A percentile compares a stretch with the other conserved stretches of the same genome.
Conservation (phyloP, 768 basidiomycete species). For the Pleurotus djamor region DNA sequence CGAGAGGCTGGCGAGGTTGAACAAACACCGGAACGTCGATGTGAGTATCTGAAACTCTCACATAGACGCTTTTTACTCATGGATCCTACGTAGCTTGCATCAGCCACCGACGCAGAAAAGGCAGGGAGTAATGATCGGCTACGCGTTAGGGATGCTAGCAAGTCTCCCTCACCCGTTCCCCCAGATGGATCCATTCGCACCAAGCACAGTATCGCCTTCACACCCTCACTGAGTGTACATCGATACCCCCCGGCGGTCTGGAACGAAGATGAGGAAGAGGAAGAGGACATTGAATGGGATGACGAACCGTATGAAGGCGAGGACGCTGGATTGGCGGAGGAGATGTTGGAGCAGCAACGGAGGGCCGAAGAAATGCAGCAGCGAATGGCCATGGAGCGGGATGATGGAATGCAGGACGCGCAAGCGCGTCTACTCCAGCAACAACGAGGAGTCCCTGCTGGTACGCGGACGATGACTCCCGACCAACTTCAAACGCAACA, state of each 20-base stretch:
- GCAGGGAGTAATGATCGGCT: constrained; percentile 48
- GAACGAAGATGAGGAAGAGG: constrained; percentile 72
- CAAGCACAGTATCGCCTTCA: constrained; percentile 67
- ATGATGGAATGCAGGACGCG: constrained; percentile 54
- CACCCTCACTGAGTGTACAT: constrained; percentile 59
- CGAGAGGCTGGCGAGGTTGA: constrained; percentile 90
- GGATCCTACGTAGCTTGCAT: constrained; percentile 52
- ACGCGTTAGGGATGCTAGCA: constrained; percentile 45
- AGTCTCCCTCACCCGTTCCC: constrained; percentile 49
- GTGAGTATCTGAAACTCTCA: constrained; percentile 42
- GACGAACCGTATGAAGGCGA: constrained; percentile 69
- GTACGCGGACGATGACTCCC: not conserved
- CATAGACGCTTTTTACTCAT: constrained; percentile 8
- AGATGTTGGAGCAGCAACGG: constrained; percentile 34
- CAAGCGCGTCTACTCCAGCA: constrained; percentile 21
- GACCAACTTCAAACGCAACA: constrained; percentile 21
- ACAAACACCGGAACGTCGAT: constrained; percentile 97
- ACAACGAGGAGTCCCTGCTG: constrained; percentile 15
- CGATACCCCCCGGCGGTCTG: constrained; percentile 83
- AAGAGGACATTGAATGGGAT: constrained; percentile 66
- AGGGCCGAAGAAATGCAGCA: constrained; percentile 16
- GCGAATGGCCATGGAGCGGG: constrained; percentile 70
- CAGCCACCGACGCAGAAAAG: constrained; percentile 70
- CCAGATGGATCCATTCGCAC: constrained; percentile 22
- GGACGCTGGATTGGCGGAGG: constrained; percentile 60